A percentile compares a stretch with the other conserved stretches of the same genome.
These are phyloP conservation scores for Aureobasidium musti DNA, from an alignment of 2,329 filamentous ascomycete genomes.

Conservation along the genomic window DNA sequence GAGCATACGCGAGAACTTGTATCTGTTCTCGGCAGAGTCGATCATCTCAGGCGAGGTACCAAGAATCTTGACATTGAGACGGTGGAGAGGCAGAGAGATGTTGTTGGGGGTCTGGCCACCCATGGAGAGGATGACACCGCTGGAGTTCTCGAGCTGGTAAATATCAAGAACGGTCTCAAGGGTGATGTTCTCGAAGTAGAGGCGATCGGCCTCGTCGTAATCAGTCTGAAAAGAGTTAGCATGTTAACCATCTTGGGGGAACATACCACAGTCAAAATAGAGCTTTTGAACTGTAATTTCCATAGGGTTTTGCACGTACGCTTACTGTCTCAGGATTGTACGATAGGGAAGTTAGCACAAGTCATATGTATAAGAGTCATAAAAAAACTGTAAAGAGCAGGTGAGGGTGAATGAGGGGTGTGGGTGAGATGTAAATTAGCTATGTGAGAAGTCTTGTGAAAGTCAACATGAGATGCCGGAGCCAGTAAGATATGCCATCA, in stretches of 20 bases:
- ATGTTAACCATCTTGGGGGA: no score
- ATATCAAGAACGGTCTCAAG: slow-evolving; percentile 90
- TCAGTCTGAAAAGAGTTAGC: slow-evolving; percentile 51
- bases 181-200: slow-evolving; percentile 97
- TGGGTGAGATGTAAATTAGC: no score
- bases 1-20: slow-evolving; percentile 98
- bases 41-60: slow-evolving; percentile 99
- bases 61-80: slow-evolving; percentile 86
- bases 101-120: slow-evolving; percentile 98
- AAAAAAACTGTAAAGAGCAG: no score
- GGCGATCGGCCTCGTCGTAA: slow-evolving; percentile 88
- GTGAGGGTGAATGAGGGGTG: no score
- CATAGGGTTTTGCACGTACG: no score
- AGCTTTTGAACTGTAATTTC: no score
- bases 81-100: slow-evolving; percentile 85
- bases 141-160: slow-evolving; percentile 80
- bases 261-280: no score
- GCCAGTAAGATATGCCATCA: no score
- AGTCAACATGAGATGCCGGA: no score
- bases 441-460: no score
- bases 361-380: no score
- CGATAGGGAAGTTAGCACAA: no score
- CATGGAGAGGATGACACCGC: slow-evolving; percentile 90
- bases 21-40: slow-evolving; percentile 93
- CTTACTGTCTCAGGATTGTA: slow-evolving; percentile 47